Evolutionary conservation across 2,329 filamentous ascomycete species (phyloP).

Genomic region (Fusarium nelsonii): DNA sequence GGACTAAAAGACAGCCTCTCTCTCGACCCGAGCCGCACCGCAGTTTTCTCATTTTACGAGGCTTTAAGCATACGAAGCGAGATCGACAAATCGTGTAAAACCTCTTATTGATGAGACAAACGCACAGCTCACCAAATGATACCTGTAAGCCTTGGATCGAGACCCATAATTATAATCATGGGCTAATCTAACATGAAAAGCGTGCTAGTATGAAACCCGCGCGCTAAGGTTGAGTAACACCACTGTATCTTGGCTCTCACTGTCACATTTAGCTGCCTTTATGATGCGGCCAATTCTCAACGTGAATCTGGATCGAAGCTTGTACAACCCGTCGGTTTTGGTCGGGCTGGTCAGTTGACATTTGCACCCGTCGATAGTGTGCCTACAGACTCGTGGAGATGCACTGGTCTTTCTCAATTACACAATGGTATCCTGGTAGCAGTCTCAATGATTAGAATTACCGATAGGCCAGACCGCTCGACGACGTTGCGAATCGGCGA

Average conservation of each 20-base stretch:
- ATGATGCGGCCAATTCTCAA: conserved; percentile 22
- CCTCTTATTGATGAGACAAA: conserved; percentile 4
- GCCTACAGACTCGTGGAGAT: neutral
- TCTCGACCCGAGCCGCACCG: neutral
- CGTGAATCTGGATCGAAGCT: conserved; percentile 18
- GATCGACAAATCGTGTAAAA: conserved; percentile 5
- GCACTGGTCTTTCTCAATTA: conserved; percentile 2
- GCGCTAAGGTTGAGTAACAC: conserved; percentile 13
- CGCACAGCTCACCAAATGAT: neutral
- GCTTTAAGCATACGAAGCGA: neutral
- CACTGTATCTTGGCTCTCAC: conserved; percentile 1
- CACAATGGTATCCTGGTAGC: neutral
- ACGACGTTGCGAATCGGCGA: conserved; percentile 41
- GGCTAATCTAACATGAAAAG: conserved; percentile 3
- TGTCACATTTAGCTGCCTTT: neutral
- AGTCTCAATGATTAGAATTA: conserved; percentile 12
- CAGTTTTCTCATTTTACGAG: neutral
- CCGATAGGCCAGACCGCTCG: conserved; percentile 36
- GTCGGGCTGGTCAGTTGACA: neutral
- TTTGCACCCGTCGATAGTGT: neutral
- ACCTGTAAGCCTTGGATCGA: neutral
- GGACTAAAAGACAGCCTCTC: neutral
- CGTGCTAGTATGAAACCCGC: conserved; percentile 7
- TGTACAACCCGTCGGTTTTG: neutral
- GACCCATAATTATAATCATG: conserved; percentile 7